phyloP scores from a whole-genome alignment of 176 grass and related monocot species.

The Phoenix dactylifera region DNA sequence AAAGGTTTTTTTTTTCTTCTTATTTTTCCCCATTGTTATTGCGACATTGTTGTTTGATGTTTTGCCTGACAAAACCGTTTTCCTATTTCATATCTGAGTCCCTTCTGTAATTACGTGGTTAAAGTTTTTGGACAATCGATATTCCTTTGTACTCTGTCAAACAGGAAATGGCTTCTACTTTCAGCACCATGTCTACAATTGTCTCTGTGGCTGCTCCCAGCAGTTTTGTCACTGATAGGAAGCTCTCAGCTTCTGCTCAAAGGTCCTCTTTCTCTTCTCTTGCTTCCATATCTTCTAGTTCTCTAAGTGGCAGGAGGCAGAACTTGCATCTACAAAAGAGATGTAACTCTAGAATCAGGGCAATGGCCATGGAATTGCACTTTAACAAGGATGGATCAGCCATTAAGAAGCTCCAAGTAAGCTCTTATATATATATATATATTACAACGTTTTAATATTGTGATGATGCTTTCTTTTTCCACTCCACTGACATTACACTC shows the following conservation, averaged over 20 bases:
- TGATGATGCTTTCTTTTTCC: background rate
- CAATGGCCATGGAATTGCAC: slow-evolving; percentile 74
- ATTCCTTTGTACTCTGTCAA: too few relatives aligned
- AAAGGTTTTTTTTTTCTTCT: too few relatives aligned
- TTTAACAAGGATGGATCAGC: slow-evolving; percentile 98
- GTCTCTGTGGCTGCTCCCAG: slow-evolving; percentile 40
- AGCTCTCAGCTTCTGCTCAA: slow-evolving; percentile 12
- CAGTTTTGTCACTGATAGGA: slow-evolving; percentile 31
- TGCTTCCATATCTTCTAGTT: slow-evolving; percentile 34
- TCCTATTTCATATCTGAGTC: too few relatives aligned
- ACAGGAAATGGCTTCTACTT: slow-evolving; percentile 65
- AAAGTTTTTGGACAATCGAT: too few relatives aligned
- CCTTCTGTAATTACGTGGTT: too few relatives aligned
- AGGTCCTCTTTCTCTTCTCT: slow-evolving; percentile 23
- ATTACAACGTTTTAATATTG: too few relatives aligned
- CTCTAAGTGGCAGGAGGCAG: slow-evolving; percentile 19
- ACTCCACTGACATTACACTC: background rate
- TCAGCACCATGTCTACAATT: slow-evolving; percentile 42
- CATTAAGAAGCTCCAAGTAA: slow-evolving; percentile 81
- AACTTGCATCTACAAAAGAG: slow-evolving; percentile 44
- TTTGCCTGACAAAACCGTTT: too few relatives aligned
- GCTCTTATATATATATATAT: background rate
- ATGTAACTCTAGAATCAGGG: slow-evolving; percentile 20
- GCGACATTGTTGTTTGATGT: too few relatives aligned
- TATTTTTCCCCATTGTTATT: too few relatives aligned